phyloP scores from a whole-genome alignment of 805 yeast species.

The Pichia californica region DNA sequence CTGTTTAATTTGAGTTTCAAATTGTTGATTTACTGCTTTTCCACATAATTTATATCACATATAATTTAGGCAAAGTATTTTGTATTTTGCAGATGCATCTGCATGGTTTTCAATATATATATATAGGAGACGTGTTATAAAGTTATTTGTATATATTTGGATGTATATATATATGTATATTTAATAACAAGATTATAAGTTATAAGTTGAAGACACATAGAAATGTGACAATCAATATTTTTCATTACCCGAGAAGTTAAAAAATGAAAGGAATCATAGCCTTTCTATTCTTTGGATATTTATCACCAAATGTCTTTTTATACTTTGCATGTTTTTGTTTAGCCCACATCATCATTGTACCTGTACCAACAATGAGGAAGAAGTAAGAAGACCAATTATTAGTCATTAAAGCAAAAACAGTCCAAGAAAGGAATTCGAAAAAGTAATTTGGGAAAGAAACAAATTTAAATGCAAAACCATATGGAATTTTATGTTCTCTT shows the following conservation, averaged over 20 bases:
- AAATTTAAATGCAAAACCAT: constrained; percentile 74
- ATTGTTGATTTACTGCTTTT: no score
- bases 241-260: constrained; percentile 26
- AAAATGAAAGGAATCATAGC: constrained; percentile 72
- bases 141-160: no score
- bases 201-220: no score
- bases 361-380: constrained; percentile 63
- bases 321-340: constrained; percentile 71
- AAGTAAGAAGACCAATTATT: constrained; percentile 73
- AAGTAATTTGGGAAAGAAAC: constrained; percentile 94
- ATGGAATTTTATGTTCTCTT: constrained; percentile 63
- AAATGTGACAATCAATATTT: no score
- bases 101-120: no score
- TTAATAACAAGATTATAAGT: no score
- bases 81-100: no score
- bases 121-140: no score
- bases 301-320: constrained; percentile 61
- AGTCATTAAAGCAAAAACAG: constrained; percentile 58
- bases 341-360: constrained; percentile 92
- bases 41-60: no score
- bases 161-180: no score
- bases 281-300: constrained; percentile 74
- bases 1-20: no score
- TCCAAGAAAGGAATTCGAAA: constrained; percentile 78
- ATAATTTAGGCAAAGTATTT: no score